phyloP scores from a whole-genome alignment of 768 basidiomycete species.

The Suillus subaureus region DNA sequence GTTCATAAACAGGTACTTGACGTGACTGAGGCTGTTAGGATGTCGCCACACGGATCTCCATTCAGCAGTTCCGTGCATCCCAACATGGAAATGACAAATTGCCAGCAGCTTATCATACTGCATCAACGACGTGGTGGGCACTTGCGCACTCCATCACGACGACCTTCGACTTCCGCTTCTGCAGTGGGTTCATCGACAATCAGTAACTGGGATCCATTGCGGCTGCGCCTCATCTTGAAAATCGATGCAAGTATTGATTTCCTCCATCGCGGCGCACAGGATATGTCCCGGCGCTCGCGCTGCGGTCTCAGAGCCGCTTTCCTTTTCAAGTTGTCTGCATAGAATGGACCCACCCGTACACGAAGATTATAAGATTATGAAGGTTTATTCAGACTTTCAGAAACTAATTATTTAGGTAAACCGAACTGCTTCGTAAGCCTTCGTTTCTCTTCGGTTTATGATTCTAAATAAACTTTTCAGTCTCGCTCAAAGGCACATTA shows the following conservation, averaged over 20 bases:
- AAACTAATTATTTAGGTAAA: too few relatives aligned
- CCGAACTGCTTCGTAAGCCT: not conserved
- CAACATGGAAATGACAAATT: not conserved
- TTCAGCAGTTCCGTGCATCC: not conserved
- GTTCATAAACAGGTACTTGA: not conserved
- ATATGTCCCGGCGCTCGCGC: not conserved
- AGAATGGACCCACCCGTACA: not conserved
- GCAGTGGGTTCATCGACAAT: not conserved
- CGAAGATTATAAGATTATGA: not conserved
- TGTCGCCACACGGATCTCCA: not conserved
- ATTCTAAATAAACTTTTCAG: not conserved
- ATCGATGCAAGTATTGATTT: not conserved
- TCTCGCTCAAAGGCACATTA: not conserved
- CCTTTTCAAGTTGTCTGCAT: too few relatives aligned
- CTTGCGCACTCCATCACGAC: not conserved
- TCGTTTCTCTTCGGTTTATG: too few relatives aligned
- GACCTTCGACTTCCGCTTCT: not conserved
- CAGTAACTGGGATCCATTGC: not conserved
- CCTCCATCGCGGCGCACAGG: not conserved
- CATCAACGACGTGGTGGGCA: not conserved
- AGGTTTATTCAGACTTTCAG: not conserved
- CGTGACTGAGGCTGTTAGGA: not conserved
- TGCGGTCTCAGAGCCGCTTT: too few relatives aligned
- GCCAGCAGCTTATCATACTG: not conserved
- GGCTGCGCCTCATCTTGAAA: not conserved